Base-by-base conservation (phyloP, 169 alveolate genomes). In the Babesia divergens region DNA sequence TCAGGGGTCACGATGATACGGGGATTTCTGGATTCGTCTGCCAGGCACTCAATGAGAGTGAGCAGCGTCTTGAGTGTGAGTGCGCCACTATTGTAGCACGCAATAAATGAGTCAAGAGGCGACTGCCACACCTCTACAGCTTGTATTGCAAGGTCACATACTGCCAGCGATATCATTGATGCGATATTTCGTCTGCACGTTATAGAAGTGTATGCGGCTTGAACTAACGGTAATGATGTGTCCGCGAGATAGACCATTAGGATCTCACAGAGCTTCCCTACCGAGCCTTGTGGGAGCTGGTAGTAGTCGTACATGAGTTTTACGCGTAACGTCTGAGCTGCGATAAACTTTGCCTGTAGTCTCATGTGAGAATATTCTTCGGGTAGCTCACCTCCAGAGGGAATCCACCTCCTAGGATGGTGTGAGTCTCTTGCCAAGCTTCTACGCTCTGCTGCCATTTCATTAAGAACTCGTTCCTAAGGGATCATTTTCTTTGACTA, bases 391-490 rank as follows among this genome's bases (percentile, higher is more conserved):
- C 86, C 76, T 77, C 86, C 29, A 16, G 20, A 0, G 74, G 59
- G 47, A 16, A 68, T 26, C 52, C 38, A 4, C 76, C 71, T 7
- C 28, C 47, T 14, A 77, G 22, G 1, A 77, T 69, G 18, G 67
- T 31, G 69, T 77, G 86, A 11, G 74, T 55, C 42, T 77, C 86
- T 18, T 43, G 43, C 86, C 86, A 77, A 20, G 86, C 86, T 58
- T 77, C 83, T 6, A 44, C 52, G 34, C 65, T 67, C 37, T 54
- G 58, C 74, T 77, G 86, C 86, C 86, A 77, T 60, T 68, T 66
- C 22, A 56, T 43, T 6, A 77, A 75, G 53, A 26, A 54, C 34
- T 34, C 59, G 56, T 77, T 68, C 22, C 86, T 77, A 43, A 7
- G 47, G 43, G 8, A 22, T 2, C 22, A n/a, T 54, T 31, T 35